Evolutionary conservation across 495 filamentous ascomycete genomes (phyloP), one percentile per base, ranked within the genome.

Genomic region (Chlorociboria aeruginascens): DNA sequence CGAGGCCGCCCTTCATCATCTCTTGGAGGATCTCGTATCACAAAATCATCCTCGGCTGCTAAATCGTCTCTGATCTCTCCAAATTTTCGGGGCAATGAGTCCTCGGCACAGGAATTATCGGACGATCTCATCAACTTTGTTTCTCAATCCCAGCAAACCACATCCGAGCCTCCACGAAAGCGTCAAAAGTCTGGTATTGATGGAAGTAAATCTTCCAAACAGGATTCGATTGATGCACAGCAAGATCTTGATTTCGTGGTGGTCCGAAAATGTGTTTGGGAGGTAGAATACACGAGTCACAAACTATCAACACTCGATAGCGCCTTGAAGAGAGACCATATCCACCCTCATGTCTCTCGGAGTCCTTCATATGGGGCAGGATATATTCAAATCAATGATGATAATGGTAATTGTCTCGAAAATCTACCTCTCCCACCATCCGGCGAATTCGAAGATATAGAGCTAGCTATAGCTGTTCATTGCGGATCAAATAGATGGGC

Each of bases 111-210:
- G 2, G 50, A 57, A 12, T 30, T 58, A 13, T 31, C 48, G 8
- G 55, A 54, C 31, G 35, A 45, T 6, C 44, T 58, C 7, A 51
- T 58, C 41, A 17, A 45, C 33, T 54, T 49, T 14, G 38, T 54
- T 7, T 48, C 35, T 7, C 17, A 34, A 13, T 16, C 32, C 1
- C 10, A 36, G 6, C 20, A 1, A 25, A 8, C 30, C n/a, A n/a
- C 8, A 37, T 31, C 13, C 14, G 52, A 52, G 31, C 56, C 49
- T 40, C 52, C 56, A 34, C 49, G 39, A 4, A 59, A 59, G 37
- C 46, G 47, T 39, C 48, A 44, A 41, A 57, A 54, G 47, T 32
- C 20, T 4, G 20, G 20, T 30, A 13, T 31, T 17, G 9, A 9
- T 13, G 36, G 45, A 49, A 10, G 25, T 8, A 32, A 13, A 45